Percentiles rank a stretch among this genome's conserved stretches.
These are phyloP conservation scores for Stephania cephalantha DNA, from an alignment of 164 flowering plant genomes.

Conservation along the genomic window DNA sequence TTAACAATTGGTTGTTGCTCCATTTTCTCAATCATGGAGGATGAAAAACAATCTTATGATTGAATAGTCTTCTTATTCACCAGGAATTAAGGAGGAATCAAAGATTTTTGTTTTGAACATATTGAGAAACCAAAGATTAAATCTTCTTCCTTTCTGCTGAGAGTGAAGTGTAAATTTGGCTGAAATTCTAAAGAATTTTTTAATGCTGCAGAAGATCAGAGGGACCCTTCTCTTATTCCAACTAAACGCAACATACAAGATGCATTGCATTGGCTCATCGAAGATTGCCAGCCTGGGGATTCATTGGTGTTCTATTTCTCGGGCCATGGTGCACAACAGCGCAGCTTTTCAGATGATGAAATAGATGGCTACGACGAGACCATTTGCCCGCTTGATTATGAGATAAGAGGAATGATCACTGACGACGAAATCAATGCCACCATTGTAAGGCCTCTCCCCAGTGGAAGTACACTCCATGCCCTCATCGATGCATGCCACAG, in stretches of 20 bases:
- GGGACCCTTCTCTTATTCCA: conserved; percentile 46
- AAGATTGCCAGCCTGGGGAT: conserved; percentile 64
- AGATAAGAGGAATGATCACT: conserved; percentile 57
- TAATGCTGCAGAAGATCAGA: conserved; percentile 48
- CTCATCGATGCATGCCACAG: conserved; percentile 75
- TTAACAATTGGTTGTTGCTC: too few species aligned
- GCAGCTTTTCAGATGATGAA: conserved; percentile 51
- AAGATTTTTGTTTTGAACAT: too few species aligned
- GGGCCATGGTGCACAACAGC: conserved; percentile 64
- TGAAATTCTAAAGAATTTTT: background rate
- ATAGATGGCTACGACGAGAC: conserved; percentile 72
- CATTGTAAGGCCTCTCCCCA: conserved; percentile 58
- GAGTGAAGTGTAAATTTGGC: background rate
- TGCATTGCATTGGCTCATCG: conserved; percentile 67
- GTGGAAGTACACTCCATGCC: conserved; percentile 64
- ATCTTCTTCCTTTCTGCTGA: background rate
- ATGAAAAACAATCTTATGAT: background rate
- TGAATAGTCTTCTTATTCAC: background rate
- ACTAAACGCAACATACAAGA: conserved; percentile 56
- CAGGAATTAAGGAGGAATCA: background rate
- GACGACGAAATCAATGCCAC: conserved; percentile 67
- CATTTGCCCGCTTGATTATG: conserved; percentile 61
- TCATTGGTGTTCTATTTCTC: conserved; percentile 64
- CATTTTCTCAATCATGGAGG: background rate
- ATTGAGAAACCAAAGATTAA: background rate